Base-by-base conservation (phyloP, 768 basidiomycete species). In the Auricularia sp. region DNA sequence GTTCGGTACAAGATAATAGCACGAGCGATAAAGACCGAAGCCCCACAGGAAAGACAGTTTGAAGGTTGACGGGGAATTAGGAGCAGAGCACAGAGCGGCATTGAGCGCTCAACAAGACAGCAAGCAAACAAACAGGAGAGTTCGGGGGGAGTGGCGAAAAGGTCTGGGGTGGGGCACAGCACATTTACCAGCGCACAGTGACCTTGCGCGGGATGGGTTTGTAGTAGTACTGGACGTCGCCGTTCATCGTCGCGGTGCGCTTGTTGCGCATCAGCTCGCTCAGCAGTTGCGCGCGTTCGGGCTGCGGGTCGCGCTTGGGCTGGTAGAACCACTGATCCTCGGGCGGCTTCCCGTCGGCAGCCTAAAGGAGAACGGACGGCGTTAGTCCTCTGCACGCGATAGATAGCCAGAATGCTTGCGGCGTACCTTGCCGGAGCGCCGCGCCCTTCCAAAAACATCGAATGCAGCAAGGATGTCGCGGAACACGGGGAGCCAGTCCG, bases 161-260 rank as follows among this genome's bases (percentile, higher is more conserved):
- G 29, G 29, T 29, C 29, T 29, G 2, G 29, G 29, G 29, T 29
- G 29, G 29, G 61, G 43, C 43, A 18, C 18, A 2, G 47, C 11
- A 6, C 18, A 21, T 59, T 34, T 35, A 59, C 56, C 56, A 59
- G 14, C 56, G 56, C 56, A 59, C 56, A 18, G 21, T 18, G 47
- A 16, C 18, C 47, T 16, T 51, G 18, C 21, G 14, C 18, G 47
- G 56, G 66, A 91, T 74, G 8, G 90, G 90, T 35, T 80, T 79
- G 76, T 85, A 91, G 74, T 91, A 92, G 75, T 92, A 92, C 72
- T 90, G 87, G 73, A 59, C 56, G 23, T 91, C 91, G 66, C 87
- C 88, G 75, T 90, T 87, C 80, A 87, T 90, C 72, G 88, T 91
- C 74, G 84, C 87, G 59, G 76, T 85, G 63, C 90, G 76, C 75